Base-by-base conservation (phyloP, 148 eudicot genomes). In the Rhododendron griersonianum region DNA sequence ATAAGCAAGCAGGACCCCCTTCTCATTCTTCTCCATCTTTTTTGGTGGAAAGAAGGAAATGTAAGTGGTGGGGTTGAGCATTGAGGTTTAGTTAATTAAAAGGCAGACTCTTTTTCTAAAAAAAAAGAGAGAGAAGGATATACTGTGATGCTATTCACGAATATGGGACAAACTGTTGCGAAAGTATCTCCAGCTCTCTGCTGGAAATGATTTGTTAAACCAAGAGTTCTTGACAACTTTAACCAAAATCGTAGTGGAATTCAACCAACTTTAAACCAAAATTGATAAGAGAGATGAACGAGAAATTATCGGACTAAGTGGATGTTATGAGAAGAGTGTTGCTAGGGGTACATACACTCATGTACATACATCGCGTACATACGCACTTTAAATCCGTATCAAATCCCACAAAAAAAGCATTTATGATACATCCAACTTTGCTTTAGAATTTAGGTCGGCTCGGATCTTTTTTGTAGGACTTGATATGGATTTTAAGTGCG, bases 1-100 rank as follows among this genome's bases (percentile, higher is more conserved):
- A 30, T 13, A 41, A 6, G 77, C 44, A 73, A 5, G 23, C 23
- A 37, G 44, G n/a, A 71, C 45, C 78, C 78, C 44, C 45, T 74
- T 74, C 57, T 16, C 45, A 35, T 55, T 33, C 41, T 4, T 9
- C 51, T 50, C 8, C 7, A 16, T 8, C 18, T 33, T 25, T 18
- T 80, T 35, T 35, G 25, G 71, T 81, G 47, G 69, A 33, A 55
- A 81, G 44, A 81, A 53, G n/a, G 37, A 81, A 81, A 33, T 81
- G 47, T 57, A 7, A 81, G 69, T 81, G 83, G 75, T 69, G 83
- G 47, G 83, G 69, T 81, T 55, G 69, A 53, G 13, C 48, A 55
- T 81, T 33, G 37, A 28, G 83, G 25, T 81, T 81, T 81, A 53
- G 11, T 55, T 44, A 55, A 57, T 81, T 81, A 33, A 55, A 53